Conservation (phyloP, 129 eudicot species). For the Helichrysum umbraculigerum region DNA sequence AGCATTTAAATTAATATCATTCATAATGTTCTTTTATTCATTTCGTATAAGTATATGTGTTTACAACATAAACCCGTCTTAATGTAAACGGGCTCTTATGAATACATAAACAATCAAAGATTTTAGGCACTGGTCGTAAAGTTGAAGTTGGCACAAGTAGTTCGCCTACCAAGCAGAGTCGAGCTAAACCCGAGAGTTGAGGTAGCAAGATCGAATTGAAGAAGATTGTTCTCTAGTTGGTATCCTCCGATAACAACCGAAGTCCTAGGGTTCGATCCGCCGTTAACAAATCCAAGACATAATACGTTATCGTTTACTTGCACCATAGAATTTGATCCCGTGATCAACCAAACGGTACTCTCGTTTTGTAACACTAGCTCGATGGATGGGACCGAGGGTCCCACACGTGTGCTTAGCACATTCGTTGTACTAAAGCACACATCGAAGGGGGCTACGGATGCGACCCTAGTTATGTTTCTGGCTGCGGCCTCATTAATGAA, state of each 20-base stretch:
- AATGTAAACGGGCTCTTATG: background rate
- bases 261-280: constrained; percentile 48
- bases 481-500: constrained; percentile 34
- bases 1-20: background rate
- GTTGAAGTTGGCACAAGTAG: constrained; percentile 68
- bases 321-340: constrained; percentile 68
- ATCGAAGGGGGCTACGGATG: constrained; percentile 47
- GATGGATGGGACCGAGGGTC: constrained; percentile 50
- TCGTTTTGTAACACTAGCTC: constrained; percentile 49
- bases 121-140: constrained; percentile 35
- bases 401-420: constrained; percentile 44
- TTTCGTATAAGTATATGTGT: background rate
- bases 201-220: constrained; percentile 68
- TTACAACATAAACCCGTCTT: constrained; percentile 4
- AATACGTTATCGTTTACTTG: constrained; percentile 41
- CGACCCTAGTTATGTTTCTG: constrained; percentile 39
- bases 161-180: constrained; percentile 43
- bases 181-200: constrained; percentile 58
- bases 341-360: constrained; percentile 43
- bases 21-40: background rate
- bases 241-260: constrained; percentile 67
- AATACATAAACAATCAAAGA: background rate
- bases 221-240: constrained; percentile 62
- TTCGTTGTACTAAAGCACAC: constrained; percentile 41
- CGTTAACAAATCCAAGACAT: constrained; percentile 59